Percentiles rank a stretch among this genome's conserved stretches.
Conservation (phyloP, 148 eudicot genomes). For the Persicaria maculosa region DNA sequence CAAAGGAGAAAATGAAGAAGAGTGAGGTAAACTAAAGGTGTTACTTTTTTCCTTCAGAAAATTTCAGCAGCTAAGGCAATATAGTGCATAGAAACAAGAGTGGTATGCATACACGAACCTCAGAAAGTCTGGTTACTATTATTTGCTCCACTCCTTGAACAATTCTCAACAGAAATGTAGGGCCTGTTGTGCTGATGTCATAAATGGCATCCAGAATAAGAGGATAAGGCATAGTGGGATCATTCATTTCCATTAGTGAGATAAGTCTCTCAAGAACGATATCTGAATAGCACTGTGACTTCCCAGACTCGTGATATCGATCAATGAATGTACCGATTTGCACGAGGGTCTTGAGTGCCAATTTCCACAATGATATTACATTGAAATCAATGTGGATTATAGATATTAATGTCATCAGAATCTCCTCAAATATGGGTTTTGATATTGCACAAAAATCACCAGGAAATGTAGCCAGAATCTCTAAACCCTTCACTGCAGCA, state of each 20-base stretch:
- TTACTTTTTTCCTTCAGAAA: background rate
- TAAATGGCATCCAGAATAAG: slow-evolving; percentile 60
- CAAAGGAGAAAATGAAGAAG: background rate
- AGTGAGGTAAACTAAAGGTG: background rate
- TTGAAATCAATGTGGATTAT: slow-evolving; percentile 29
- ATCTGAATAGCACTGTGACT: slow-evolving; percentile 42
- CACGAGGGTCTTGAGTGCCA: slow-evolving; percentile 45
- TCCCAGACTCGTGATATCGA: slow-evolving; percentile 42
- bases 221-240: slow-evolving; percentile 46
- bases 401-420: slow-evolving; percentile 47
- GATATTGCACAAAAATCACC: slow-evolving; percentile 48
- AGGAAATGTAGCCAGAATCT: slow-evolving; percentile 81
- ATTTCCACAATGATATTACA: slow-evolving; percentile 45
- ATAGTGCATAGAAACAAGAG: background rate
- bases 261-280: slow-evolving; percentile 58
- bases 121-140: slow-evolving; percentile 35
- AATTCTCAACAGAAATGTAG: slow-evolving; percentile 34
- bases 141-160: slow-evolving; percentile 46
- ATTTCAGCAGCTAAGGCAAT: background rate
- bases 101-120: slow-evolving; percentile 44
- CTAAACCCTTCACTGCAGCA: slow-evolving; percentile 70
- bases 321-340: slow-evolving; percentile 55
- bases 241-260: slow-evolving; percentile 42
- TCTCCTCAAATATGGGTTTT: slow-evolving; percentile 46
- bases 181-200: slow-evolving; percentile 47